Evolutionary conservation across 2,329 filamentous ascomycete species (phyloP).

Genomic region (Calycina herbarum): DNA sequence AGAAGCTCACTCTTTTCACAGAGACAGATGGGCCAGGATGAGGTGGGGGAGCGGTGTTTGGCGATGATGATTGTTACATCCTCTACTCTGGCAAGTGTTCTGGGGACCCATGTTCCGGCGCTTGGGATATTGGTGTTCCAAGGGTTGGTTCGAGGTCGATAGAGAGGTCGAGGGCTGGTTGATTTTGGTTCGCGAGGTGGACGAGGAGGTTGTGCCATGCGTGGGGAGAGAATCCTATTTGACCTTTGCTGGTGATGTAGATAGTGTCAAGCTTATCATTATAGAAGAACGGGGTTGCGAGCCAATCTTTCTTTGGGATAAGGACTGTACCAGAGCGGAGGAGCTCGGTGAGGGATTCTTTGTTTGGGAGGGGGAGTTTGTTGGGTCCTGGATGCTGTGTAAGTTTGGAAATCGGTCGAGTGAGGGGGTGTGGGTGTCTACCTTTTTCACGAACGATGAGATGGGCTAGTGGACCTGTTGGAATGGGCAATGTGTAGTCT

Average conservation of each 20-base stretch:
- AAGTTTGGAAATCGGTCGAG: not conserved
- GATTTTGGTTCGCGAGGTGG: not conserved
- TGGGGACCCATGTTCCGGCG: not conserved
- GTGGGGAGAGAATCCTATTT: not conserved
- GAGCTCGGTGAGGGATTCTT: not conserved
- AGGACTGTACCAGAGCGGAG: not conserved
- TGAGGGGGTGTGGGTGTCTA: not conserved
- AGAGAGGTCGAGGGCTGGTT: not conserved
- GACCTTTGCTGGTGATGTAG: not conserved
- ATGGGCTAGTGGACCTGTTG: not conserved
- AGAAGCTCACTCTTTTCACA: not conserved
- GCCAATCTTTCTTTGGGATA: not conserved
- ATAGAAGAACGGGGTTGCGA: not conserved
- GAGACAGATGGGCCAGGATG: not conserved
- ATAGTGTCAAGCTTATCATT: not conserved
- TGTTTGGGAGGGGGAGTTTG: not conserved
- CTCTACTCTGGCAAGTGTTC: not conserved
- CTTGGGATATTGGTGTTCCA: not conserved
- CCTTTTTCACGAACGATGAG: not conserved
- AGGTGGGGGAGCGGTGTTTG: not conserved
- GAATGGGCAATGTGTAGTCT: no score
- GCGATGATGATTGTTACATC: not conserved
- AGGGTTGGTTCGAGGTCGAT: not conserved
- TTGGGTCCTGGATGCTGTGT: not conserved
- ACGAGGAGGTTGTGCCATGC: slow-evolving; percentile 3